Conservation (phyloP, 352 stramenopile genomes). For the Globisporangium nunn region DNA sequence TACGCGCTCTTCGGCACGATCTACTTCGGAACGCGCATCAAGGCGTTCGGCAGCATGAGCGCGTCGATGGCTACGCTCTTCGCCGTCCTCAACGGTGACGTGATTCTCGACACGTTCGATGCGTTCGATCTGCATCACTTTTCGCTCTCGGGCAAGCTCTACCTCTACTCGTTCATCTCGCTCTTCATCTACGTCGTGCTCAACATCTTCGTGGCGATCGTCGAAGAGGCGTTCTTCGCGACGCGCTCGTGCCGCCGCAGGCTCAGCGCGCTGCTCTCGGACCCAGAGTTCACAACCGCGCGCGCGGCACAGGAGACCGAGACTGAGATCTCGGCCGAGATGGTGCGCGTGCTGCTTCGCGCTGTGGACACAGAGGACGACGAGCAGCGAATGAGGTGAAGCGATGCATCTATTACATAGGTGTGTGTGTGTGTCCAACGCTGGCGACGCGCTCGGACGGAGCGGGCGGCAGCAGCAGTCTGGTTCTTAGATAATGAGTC, state of each 20-base stretch:
- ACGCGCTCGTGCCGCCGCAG: conserved; percentile 55
- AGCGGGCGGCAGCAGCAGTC: background rate
- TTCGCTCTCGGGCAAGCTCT: conserved; percentile 60
- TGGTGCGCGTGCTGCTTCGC: conserved; percentile 44
- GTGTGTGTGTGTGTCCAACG: background rate
- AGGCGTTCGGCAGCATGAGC: conserved; percentile 62
- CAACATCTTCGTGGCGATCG: conserved; percentile 90
- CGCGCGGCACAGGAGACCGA: conserved; percentile 33
- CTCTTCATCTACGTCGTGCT: conserved; percentile 93
- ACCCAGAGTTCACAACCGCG: conserved; percentile 29
- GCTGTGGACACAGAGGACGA: conserved; percentile 18
- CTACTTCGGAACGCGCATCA: conserved; percentile 81
- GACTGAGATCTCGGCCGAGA: conserved; percentile 44
- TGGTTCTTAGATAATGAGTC: background rate
- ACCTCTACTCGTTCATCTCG: conserved; percentile 85
- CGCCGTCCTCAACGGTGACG: conserved; percentile 87
- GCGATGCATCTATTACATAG: background rate
- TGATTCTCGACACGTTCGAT: conserved; percentile 88
- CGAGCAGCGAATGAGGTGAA: conserved; percentile 4
- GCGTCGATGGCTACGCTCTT: conserved; percentile 82
- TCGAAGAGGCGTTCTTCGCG: conserved; percentile 90
- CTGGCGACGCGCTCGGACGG: too few species aligned
- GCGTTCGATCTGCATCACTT: conserved; percentile 70
- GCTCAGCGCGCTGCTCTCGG: conserved; percentile 51
- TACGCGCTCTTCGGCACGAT: conserved; percentile 87